Evolutionary conservation across 495 filamentous ascomycete species (phyloP).

Genomic region (Tuber borchii): DNA sequence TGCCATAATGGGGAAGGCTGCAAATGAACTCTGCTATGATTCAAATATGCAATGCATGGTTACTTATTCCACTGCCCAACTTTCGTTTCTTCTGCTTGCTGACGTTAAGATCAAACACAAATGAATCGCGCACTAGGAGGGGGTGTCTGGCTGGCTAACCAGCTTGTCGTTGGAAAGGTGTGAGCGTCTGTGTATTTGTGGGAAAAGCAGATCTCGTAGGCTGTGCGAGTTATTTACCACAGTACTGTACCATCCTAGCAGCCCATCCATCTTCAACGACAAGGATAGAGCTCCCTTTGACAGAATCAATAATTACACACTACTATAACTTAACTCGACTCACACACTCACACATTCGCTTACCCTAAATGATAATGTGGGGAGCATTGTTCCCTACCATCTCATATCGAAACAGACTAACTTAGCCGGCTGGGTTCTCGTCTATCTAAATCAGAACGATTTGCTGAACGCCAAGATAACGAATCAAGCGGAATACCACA

Average conservation of each 20-base stretch:
- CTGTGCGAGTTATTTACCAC: neutral
- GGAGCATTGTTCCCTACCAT: neutral
- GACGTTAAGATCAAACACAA: neutral
- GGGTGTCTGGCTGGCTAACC: neutral
- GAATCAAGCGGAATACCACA: neutral
- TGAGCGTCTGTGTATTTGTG: neutral
- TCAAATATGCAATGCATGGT: neutral
- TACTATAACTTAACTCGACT: neutral
- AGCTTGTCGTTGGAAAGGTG: neutral
- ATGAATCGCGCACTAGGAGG: neutral
- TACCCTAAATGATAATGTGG: neutral
- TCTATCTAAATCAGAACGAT: neutral
- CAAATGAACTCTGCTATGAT: neutral
- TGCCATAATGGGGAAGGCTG: neutral
- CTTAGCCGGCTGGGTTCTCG: neutral
- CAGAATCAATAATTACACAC: neutral
- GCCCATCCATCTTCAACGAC: neutral
- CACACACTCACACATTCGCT: neutral
- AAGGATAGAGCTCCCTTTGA: neutral
- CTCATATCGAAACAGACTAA: neutral
- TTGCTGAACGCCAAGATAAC: neutral
- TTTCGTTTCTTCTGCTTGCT: neutral
- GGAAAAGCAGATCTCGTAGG: neutral
- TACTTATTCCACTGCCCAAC: neutral
- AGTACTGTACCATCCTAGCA: neutral